Evolutionary conservation across 257 asterid species (phyloP).

Genomic region (Nicotiana benthamiana): DNA sequence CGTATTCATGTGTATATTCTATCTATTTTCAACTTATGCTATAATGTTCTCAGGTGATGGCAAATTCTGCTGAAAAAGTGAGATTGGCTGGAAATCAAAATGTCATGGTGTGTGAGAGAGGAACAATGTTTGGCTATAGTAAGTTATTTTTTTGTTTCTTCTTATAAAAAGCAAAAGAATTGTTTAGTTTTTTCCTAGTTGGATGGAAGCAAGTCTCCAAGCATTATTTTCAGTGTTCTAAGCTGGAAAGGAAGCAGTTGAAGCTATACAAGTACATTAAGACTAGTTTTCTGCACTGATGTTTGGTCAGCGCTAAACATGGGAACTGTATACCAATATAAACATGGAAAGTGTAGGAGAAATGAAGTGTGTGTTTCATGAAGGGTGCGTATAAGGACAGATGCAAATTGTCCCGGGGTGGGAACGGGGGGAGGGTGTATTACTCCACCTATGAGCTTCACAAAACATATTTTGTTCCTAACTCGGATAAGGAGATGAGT

Average conservation of each 20-base stretch:
- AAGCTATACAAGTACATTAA: neutral
- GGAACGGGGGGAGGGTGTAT: neutral
- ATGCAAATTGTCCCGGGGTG: neutral
- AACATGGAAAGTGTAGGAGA: neutral
- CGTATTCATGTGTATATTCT: neutral
- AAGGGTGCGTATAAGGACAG: neutral
- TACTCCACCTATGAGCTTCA: neutral
- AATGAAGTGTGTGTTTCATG: neutral
- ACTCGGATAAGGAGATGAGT: neutral
- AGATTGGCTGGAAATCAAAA: slow-evolving; percentile 92
- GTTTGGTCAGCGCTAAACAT: neutral
- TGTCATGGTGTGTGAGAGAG: slow-evolving; percentile 99
- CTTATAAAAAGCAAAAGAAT: neutral
- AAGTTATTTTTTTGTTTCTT: slow-evolving; percentile 21
- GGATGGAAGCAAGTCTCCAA: neutral
- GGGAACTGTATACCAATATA: neutral
- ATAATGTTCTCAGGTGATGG: slow-evolving; percentile 61
- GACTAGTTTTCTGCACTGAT: neutral
- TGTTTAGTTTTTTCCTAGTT: neutral
- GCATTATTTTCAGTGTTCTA: neutral
- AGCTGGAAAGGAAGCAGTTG: neutral
- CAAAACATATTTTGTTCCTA: neutral
- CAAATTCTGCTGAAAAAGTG: slow-evolving; percentile 84
- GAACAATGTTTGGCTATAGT: slow-evolving; percentile 98
- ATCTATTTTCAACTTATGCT: slow-evolving; percentile 1